Percentiles rank a stretch among this genome's conserved stretches.
phyloP scores from a whole-genome alignment of 805 yeast genomes.

The Candida ascalaphidarum region DNA sequence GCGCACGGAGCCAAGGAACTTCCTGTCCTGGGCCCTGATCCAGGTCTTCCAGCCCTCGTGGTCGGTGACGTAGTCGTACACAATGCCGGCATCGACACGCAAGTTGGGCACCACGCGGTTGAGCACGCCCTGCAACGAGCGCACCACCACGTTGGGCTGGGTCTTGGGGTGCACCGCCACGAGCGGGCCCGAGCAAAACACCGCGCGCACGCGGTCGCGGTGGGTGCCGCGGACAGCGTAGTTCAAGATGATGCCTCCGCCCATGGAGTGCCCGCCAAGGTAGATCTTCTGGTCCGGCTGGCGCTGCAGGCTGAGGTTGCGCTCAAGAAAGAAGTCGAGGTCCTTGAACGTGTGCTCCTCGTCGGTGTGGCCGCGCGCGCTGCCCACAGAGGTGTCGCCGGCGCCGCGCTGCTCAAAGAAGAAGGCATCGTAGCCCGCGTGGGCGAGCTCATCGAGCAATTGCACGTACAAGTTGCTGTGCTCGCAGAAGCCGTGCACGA shows the following conservation, averaged over 20 bases:
- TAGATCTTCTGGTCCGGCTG: slow-evolving; percentile 32
- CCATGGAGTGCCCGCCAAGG: slow-evolving; percentile 72
- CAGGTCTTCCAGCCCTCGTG: slow-evolving; percentile 39
- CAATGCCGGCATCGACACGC: slow-evolving; percentile 47
- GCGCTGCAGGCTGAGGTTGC: slow-evolving; percentile 26
- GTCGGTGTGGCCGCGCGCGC: slow-evolving; percentile 45
- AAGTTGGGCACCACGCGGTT: slow-evolving; percentile 36
- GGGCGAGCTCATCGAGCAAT: slow-evolving; percentile 10
- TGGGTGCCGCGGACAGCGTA: slow-evolving; percentile 51
- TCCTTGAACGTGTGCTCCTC: slow-evolving; percentile 52
- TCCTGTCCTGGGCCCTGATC: slow-evolving; percentile 28
- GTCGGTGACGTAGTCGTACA: slow-evolving; percentile 45
- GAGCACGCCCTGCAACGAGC: slow-evolving; percentile 31
- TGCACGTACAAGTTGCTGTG: slow-evolving; percentile 40
- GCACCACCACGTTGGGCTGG: slow-evolving; percentile 40
- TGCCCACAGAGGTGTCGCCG: slow-evolving; percentile 53
- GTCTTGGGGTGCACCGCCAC: slow-evolving; percentile 50
- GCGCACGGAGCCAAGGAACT: slow-evolving; percentile 44
- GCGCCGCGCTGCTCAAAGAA: slow-evolving; percentile 73
- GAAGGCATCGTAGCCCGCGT: slow-evolving; percentile 25
- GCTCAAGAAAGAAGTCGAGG: slow-evolving; percentile 47
- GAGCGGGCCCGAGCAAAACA: slow-evolving; percentile 52
- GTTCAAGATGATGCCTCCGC: slow-evolving; percentile 64
- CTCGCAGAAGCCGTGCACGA: slow-evolving; percentile 71
- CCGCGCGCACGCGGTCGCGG: slow-evolving; percentile 36